These are phyloP conservation scores for Penicillium lividum DNA, from an alignment of 495 filamentous ascomycete genomes.

Conservation along the genomic window DNA sequence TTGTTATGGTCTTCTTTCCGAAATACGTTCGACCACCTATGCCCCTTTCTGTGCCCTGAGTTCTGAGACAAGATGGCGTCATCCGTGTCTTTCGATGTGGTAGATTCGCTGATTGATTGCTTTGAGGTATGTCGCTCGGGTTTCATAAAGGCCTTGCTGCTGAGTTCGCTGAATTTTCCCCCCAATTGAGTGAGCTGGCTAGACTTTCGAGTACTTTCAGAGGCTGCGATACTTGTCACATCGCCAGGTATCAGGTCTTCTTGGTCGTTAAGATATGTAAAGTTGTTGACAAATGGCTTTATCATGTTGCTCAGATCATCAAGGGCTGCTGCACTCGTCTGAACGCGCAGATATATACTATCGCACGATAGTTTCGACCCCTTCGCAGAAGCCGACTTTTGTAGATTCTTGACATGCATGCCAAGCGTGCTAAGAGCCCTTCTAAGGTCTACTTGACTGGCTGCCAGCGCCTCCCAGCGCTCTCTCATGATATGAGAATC, in stretches of 20 bases:
- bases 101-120: slow-evolving; percentile 1
- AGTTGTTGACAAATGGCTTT: background rate
- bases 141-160: background rate
- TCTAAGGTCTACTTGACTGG: background rate
- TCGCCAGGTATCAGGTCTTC: background rate
- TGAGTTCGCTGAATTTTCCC: background rate
- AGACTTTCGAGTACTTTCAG: background rate
- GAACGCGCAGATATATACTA: background rate
- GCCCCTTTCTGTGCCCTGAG: background rate
- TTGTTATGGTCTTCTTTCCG: background rate
- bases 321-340: background rate
- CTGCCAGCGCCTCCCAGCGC: background rate
- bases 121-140: background rate
- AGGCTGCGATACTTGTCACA: background rate
- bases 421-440: background rate
- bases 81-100: background rate
- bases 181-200: background rate
- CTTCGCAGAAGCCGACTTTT: background rate
- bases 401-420: background rate
- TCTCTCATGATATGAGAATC: background rate
- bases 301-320: background rate
- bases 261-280: background rate
- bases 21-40: background rate
- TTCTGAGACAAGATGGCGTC: background rate
- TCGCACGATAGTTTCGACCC: background rate